Conservation (phyloP, 169 alveolate genomes). For the Plasmodium billcollinsi region DNA sequence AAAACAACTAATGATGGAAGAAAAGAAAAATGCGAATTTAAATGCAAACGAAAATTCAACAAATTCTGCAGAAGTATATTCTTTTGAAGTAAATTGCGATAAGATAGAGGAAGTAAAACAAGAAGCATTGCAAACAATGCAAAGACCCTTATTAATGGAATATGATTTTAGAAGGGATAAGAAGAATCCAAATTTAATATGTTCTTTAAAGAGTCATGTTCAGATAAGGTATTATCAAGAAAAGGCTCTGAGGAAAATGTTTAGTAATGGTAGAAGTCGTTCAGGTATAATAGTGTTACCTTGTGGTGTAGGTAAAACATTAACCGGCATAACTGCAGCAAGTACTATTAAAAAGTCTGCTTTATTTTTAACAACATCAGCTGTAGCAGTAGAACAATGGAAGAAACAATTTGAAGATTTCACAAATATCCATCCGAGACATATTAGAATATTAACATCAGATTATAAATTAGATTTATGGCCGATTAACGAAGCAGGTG, state of each 20-base stretch:
- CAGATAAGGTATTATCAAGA: conserved; percentile 95
- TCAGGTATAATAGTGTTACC: conserved; percentile 99
- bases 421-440: conserved; percentile 91
- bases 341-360: conserved; percentile 96
- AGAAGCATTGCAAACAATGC: conserved; percentile 91
- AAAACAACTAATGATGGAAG: conserved; percentile 52
- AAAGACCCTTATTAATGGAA: conserved; percentile 97
- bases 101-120: conserved; percentile 91
- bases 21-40: conserved; percentile 39
- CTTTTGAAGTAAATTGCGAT: conserved; percentile 92
- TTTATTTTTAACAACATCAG: conserved; percentile 92
- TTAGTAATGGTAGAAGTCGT: conserved; percentile 98
- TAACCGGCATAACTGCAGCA: conserved; percentile 99
- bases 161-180: conserved; percentile 96
- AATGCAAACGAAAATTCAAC: conserved; percentile 28
- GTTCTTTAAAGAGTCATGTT: conserved; percentile 93
- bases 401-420: conserved; percentile 91
- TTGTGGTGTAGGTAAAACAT: conserved; percentile 99
- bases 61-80: conserved; percentile 81
- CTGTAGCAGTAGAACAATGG: conserved; percentile 96
- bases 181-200: conserved; percentile 89
- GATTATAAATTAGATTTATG: conserved; percentile 93
- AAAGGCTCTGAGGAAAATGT: conserved; percentile 97
- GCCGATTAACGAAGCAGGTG: conserved; percentile 93
- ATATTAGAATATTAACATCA: conserved; percentile 96